Evolutionary conservation across 352 stramenopile genomes (phyloP), one percentile per base, ranked within the genome.

Genomic region (Globisporangium rhizosaccharum): DNA sequence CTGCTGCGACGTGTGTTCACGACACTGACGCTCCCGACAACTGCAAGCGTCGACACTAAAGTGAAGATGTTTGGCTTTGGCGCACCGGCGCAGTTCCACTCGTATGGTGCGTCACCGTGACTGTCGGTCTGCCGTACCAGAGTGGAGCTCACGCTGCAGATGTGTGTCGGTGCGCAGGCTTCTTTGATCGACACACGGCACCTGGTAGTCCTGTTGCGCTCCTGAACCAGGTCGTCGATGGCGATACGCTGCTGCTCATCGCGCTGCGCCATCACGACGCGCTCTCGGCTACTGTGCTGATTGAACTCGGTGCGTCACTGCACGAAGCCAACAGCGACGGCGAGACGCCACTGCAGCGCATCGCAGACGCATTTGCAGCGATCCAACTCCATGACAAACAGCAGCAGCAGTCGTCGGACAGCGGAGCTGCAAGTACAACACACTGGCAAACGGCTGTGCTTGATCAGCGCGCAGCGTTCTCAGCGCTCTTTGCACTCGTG

Each of bases 181-280:
- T 90, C 65, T 84, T 84, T 52, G 79, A 76, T 44, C 59, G 54
- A 7, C 15, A 14, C 41, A 58, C 9, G 11, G 7, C 41, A 2
- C 50, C 50, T 57, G 39, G 20, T 3, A 20, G n/a, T 23, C n/a
- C 33, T 52, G 15, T 51, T 2, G n/a, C 57, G 12, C 51, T 83
- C 0, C 71, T 88, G 8, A 67, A 87, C 0, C 51, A 48, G 8
- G 79, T 72, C 4, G 53, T 76, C 2, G 37, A 68, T 17, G 79
- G 78, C 8, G 82, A 90, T 55, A 83, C 79, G 2, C 56, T 92
- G 20, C 46, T 92, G 6, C 42, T 74, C 9, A 50, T 90, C 8
- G 67, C 79, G 17, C 59, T 90, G 12, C 72, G 82, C 6, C 63
- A 76, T 1, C 44, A 72, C 36, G 72, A 87, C 36, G 63, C 73